These are phyloP conservation scores for Suillus weaverae DNA, from an alignment of 768 basidiomycete genomes.

Conservation along the genomic window DNA sequence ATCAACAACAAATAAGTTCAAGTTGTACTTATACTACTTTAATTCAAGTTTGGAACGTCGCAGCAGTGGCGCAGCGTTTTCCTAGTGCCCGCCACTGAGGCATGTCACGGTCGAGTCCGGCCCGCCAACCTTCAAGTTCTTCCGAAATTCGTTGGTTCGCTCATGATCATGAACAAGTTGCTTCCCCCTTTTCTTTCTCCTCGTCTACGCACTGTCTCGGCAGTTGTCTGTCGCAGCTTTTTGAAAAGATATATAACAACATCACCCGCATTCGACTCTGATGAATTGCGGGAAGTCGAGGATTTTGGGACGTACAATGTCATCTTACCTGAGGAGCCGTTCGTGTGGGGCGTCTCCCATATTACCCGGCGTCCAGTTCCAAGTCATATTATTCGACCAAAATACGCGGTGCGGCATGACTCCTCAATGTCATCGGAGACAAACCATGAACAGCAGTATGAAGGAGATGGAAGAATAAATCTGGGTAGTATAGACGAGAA, in stretches of 20 bases:
- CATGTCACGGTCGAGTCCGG: not conserved
- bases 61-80: too few species aligned
- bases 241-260: not conserved
- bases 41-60: too few species aligned
- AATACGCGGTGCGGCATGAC: conserved; percentile 40
- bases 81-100: too few species aligned
- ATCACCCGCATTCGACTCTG: not conserved
- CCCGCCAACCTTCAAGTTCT: not conserved
- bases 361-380: conserved; percentile 61
- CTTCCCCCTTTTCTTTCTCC: not conserved
- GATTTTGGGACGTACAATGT: conserved; percentile 57
- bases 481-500: conserved; percentile 56
- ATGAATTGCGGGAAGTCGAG: conserved; percentile 9
- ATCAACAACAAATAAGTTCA: too few species aligned
- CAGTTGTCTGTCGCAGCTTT: not conserved
- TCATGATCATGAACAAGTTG: conserved; percentile 1
- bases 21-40: too few species aligned
- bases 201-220: not conserved
- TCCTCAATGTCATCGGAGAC: not conserved
- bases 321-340: conserved; percentile 67
- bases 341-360: conserved; percentile 61
- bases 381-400: conserved; percentile 50
- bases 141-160: not conserved
- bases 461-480: conserved; percentile 39
- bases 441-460: conserved; percentile 5